Conservation (phyloP, 2,329 filamentous ascomycete species). For the Xenoacremonium recifei region DNA sequence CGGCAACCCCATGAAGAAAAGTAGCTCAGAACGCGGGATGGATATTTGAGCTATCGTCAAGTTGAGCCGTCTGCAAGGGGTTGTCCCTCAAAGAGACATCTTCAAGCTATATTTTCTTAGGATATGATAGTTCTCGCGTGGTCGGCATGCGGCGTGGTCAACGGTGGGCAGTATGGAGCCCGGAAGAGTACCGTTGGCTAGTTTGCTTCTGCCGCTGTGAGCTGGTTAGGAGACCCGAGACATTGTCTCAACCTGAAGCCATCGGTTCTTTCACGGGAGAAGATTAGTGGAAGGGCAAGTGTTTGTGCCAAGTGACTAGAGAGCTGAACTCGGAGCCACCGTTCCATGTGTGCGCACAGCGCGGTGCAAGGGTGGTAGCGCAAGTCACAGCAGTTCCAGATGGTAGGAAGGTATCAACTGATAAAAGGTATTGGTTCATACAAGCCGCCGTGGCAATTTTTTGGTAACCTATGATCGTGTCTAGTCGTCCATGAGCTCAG, state of each 20-base stretch:
- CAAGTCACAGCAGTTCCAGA: too few species aligned
- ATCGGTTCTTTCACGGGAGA: not conserved
- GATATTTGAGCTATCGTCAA: too few species aligned
- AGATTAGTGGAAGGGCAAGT: not conserved
- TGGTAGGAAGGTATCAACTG: too few species aligned
- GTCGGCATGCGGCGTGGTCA: not conserved
- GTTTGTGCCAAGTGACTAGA: not conserved
- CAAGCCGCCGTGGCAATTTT: too few species aligned
- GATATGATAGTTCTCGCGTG: not conserved
- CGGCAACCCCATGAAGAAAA: not conserved
- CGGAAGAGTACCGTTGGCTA: not conserved
- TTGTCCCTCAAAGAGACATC: not conserved
- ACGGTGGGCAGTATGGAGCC: not conserved
- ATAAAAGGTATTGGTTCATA: too few species aligned
- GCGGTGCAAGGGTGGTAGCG: too few species aligned
- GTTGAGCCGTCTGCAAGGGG: not conserved
- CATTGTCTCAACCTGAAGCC: not conserved
- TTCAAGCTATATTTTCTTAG: too few species aligned
- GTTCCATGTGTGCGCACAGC: not conserved
- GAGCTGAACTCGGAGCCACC: not conserved
- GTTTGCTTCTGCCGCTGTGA: not conserved
- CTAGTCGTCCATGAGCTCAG: constrained; percentile 80
- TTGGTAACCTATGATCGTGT: not conserved
- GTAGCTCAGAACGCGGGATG: not conserved
- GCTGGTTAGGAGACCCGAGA: not conserved